These are phyloP conservation scores for Candida pini DNA, from an alignment of 805 yeast species.

Conservation along the genomic window DNA sequence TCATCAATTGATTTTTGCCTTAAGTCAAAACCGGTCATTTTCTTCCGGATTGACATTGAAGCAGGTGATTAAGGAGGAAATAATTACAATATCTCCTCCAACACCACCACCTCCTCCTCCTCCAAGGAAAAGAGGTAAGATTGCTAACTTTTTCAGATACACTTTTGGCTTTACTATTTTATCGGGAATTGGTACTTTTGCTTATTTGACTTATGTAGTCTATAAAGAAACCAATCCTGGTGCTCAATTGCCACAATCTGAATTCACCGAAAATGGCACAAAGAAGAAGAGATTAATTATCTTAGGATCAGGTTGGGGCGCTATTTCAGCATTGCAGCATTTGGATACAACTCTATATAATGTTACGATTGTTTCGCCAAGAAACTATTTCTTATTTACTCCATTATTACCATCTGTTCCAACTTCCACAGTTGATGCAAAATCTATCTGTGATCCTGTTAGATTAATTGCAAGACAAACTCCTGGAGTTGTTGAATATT, in stretches of 20 bases:
- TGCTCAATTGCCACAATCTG: conserved; percentile 52
- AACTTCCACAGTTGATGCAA: conserved; percentile 82
- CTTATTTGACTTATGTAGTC: conserved; percentile 55
- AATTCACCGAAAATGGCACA: conserved; percentile 42
- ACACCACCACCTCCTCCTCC: conserved; percentile 6
- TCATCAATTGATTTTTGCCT: too few relatives aligned
- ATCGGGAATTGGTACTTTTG: conserved; percentile 44
- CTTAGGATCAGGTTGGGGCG: conserved; percentile 92
- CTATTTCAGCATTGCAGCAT: conserved; percentile 74
- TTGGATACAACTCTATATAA: conserved; percentile 83
- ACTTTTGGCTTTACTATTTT: conserved; percentile 45
- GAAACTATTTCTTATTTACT: conserved; percentile 91
- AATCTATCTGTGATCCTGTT: conserved; percentile 91
- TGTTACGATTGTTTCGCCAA: conserved; percentile 84
- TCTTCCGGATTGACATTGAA: too few relatives aligned
- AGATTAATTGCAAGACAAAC: conserved; percentile 72
- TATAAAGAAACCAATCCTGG: conserved; percentile 58
- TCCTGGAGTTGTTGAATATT: conserved; percentile 69
- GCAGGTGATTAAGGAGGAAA: too few relatives aligned
- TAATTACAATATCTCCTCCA: background rate
- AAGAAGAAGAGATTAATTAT: conserved; percentile 66
- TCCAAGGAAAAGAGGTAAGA: conserved; percentile 8
- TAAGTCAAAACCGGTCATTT: too few relatives aligned
- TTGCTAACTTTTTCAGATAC: conserved; percentile 27
- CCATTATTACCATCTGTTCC: conserved; percentile 94